A percentile compares a stretch with the other conserved stretches of the same genome.
phyloP scores from a whole-genome alignment of 2,329 filamentous ascomycete species.

The Trichoderma brevicompactum region DNA sequence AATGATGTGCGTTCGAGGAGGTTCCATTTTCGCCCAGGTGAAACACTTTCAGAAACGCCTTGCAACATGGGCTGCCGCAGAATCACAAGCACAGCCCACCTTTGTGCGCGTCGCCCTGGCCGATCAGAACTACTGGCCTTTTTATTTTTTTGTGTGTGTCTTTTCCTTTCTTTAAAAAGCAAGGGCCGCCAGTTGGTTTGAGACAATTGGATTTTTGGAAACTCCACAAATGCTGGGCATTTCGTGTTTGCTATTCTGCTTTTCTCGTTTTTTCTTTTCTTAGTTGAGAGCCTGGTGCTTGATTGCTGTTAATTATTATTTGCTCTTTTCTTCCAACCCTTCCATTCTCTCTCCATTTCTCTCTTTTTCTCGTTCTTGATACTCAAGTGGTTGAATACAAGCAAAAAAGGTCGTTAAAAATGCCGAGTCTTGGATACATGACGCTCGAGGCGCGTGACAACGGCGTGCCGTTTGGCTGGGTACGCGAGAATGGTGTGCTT shows the following conservation, averaged over 20 bases:
- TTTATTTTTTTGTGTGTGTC: not conserved
- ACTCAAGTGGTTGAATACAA: not conserved
- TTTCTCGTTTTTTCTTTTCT: not conserved
- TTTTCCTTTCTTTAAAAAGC: not conserved
- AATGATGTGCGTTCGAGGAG: not conserved
- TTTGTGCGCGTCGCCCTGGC: not conserved
- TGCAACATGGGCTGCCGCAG: not conserved
- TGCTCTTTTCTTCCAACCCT: not conserved
- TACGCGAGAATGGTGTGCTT: constrained; percentile 21
- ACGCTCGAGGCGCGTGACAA: not conserved
- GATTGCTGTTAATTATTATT: not conserved
- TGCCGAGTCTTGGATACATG: not conserved
- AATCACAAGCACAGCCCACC: constrained; percentile 10
- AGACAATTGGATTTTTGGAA: not conserved
- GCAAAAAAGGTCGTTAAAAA: not conserved
- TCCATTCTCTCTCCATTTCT: not conserved
- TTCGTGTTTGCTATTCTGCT: not conserved
- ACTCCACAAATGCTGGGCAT: constrained; percentile 1
- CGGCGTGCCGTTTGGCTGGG: constrained; percentile 12
- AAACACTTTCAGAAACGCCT: constrained; percentile 5
- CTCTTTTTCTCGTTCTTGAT: not conserved
- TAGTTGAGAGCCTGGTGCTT: not conserved
- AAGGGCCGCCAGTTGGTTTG: not conserved
- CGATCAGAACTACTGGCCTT: not conserved
- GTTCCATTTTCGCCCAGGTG: not conserved